Base-by-base conservation (phyloP, 176 grass and related monocot genomes). In the Otatea glauca region DNA sequence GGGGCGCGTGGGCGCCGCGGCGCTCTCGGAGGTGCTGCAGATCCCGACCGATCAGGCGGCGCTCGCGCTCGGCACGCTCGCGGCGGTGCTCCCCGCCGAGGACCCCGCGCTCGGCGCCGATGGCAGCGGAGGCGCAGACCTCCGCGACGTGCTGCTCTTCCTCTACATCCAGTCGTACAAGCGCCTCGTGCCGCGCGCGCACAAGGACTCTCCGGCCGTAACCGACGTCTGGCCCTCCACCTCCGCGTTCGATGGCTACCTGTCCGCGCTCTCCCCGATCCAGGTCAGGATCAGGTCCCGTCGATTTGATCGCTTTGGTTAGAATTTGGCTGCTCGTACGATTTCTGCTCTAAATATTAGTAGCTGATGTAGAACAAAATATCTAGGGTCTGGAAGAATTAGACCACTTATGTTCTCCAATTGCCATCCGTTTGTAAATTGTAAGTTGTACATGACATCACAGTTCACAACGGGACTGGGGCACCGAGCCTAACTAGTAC, bases 131-230 rank as follows among this genome's bases (percentile, higher is more conserved):
- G 67, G 71, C 43, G 92, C 74, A 2, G 91, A 99, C 83, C 29
- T 92, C 74, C 88, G 90, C 14, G 93, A 94, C 65, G 82, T 99
- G 38, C 50, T 99, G 41, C 85, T 99, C 41, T 99, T 96, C 83
- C 96, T 99, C 81, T 99, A 91, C 76, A 86, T 94, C 63, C 96
- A 99, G 68, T 90, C 91, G 4, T 99, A 94, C 86, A 99, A 96
- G 86, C 81, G 96, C 25, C 90, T 96, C 70, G 89, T 99, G 29
- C 88, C 91, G 54, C 91, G 93, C 62, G 85, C 88, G 47, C 93
- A 92, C 86, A 99, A 99, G 93, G 96, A 99, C 89, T 99, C 96
- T 7, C 75, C 88, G 4, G 89, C 89, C 15, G 93, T 92, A 35
- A 69, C 92, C 25, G 96, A 99, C 65, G 96, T 99, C 24, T 99